Evolutionary conservation across 139 green algal species (phyloP).

Genomic region (Chlorella sp.): DNA sequence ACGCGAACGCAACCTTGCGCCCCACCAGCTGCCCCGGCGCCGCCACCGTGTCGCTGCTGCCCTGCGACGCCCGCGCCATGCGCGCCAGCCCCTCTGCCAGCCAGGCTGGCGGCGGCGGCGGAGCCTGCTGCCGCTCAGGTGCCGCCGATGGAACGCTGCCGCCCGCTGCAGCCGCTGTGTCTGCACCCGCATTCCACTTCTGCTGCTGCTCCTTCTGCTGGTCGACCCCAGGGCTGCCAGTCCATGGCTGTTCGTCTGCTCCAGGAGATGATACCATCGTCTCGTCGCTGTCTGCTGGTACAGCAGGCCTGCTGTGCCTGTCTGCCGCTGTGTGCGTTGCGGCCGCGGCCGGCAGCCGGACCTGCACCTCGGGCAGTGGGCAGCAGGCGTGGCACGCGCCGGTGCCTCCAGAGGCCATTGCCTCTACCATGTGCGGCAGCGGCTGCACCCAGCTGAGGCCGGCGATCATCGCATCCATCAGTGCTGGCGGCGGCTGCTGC

Average conservation of each 20-base stretch:
- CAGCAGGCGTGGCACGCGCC: slow-evolving; percentile 5
- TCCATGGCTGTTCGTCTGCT: not conserved
- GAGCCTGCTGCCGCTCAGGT: not conserved
- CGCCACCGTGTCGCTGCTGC: not conserved
- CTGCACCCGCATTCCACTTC: not conserved
- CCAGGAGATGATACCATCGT: not conserved
- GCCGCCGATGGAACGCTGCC: not conserved
- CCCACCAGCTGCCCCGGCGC: slow-evolving; percentile 30
- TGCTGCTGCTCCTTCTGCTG: not conserved
- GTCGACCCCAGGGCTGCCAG: not conserved
- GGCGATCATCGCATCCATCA: not conserved
- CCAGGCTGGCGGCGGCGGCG: not conserved
- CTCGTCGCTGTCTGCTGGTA: not conserved
- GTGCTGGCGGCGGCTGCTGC: not conserved
- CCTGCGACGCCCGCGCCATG: slow-evolving; percentile 11
- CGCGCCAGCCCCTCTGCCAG: slow-evolving; percentile 5
- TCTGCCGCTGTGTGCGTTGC: not conserved
- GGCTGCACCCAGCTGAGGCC: slow-evolving; percentile 1
- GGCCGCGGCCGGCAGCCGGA: not conserved
- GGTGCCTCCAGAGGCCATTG: not conserved
- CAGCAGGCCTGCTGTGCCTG: not conserved
- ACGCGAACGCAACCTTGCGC: slow-evolving; percentile 40
- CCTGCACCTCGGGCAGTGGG: not conserved
- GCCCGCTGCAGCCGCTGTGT: not conserved
- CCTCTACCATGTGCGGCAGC: not conserved